Conservation (phyloP, 306 rosid species). For the Castanospermum australe region DNA sequence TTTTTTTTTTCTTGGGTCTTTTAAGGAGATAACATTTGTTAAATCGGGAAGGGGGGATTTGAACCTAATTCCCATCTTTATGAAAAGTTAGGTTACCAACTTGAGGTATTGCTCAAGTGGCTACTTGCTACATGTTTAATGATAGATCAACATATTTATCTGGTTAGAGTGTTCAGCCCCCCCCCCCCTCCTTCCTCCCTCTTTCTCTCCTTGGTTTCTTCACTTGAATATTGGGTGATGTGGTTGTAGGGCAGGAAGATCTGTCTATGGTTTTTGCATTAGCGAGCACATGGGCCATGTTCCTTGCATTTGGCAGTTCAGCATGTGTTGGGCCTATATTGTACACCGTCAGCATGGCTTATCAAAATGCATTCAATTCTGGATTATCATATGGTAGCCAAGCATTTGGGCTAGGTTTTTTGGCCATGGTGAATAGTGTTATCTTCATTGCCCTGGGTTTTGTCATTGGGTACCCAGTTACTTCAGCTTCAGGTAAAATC, state of each 20-base stretch:
- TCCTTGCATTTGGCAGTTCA: slow-evolving; percentile 65
- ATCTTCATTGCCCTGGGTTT: slow-evolving; percentile 58
- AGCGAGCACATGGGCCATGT: slow-evolving; percentile 63
- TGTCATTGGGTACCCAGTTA: slow-evolving; percentile 63
- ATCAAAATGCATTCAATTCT: slow-evolving; percentile 46
- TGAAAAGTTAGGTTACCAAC: too few relatives aligned
- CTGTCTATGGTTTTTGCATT: slow-evolving; percentile 69
- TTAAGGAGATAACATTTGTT: too few relatives aligned
- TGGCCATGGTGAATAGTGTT: slow-evolving; percentile 41
- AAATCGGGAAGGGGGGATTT: too few relatives aligned
- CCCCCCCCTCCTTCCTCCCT: background rate
- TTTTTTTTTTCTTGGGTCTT: too few relatives aligned
- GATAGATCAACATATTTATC: background rate
- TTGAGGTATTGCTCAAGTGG: too few relatives aligned
- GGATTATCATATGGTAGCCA: slow-evolving; percentile 48
- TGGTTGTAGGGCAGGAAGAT: slow-evolving; percentile 96
- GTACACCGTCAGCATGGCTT: slow-evolving; percentile 42
- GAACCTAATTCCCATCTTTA: too few relatives aligned
- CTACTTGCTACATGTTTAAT: background rate
- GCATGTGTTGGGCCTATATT: slow-evolving; percentile 59
- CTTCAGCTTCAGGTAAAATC: slow-evolving; percentile 63
- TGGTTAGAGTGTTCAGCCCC: slow-evolving; percentile 17
- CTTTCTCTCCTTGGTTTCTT: slow-evolving; percentile 12
- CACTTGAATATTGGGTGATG: slow-evolving; percentile 60
- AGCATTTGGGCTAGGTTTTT: slow-evolving; percentile 38